phyloP scores from a whole-genome alignment of 371 early-diverging fungal species.

The Lichtheimia ornata region DNA sequence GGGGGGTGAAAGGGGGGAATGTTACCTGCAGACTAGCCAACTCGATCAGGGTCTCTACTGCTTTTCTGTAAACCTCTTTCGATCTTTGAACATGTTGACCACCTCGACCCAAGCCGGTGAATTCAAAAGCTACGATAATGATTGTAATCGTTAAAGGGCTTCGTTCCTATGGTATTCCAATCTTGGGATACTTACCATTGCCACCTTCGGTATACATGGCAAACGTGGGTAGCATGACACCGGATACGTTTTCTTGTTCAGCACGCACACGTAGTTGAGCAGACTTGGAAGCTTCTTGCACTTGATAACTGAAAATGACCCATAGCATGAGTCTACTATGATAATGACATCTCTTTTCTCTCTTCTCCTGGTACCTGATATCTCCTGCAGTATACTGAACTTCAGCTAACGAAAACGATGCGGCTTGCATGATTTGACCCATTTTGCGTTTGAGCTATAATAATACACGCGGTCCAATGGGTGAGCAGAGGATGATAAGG shows the following conservation, averaged over 20 bases:
- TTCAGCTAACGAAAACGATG: conserved; percentile 97
- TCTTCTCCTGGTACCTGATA: conserved; percentile 66
- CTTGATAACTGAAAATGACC: conserved; percentile 72
- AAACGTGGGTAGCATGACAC: conserved; percentile 94
- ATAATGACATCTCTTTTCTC: background rate
- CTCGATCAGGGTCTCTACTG: conserved; percentile 94
- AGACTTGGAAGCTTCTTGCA: conserved; percentile 89
- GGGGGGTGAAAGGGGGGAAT: background rate
- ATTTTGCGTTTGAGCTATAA: conserved; percentile 52
- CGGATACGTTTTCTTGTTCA: conserved; percentile 96
- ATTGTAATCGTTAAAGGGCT: background rate
- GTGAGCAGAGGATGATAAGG: no score
- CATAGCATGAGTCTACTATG: no score
- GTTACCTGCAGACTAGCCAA: conserved; percentile 92
- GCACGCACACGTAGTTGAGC: conserved; percentile 92
- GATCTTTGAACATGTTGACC: conserved; percentile 97
- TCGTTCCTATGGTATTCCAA: no score
- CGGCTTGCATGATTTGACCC: conserved; percentile 97
- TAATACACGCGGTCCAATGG: background rate
- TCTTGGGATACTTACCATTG: conserved; percentile 61
- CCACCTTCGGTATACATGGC: conserved; percentile 84
- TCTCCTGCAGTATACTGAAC: conserved; percentile 98
- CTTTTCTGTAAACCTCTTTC: conserved; percentile 92
- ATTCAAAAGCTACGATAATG: conserved; percentile 75
- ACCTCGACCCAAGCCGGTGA: conserved; percentile 96